Base-by-base conservation (phyloP, 306 rosid genomes). In the Ziziphus jujuba region DNA sequence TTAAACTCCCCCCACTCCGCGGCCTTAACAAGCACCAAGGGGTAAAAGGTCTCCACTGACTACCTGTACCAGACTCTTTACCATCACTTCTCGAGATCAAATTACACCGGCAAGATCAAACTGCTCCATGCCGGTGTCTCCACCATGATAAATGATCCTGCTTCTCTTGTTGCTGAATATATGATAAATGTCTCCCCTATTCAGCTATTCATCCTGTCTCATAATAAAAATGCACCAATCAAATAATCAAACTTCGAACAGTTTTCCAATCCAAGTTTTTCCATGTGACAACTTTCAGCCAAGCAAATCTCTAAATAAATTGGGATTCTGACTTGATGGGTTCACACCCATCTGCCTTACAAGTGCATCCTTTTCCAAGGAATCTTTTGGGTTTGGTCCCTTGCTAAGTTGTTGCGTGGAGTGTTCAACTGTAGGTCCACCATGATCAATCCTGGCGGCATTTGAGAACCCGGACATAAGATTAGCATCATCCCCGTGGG, bases 301-400 rank as follows among this genome's bases (percentile, higher is more conserved):
- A 60, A 90, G 79, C 65, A 90, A 79, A 80, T 91, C 97, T 65
- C 34, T 79, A 53, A 88, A 88, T 72, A 91, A 80, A 79, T 88
- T 84, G 7, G 95, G 96, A 75, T 91, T 91, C 77, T 77, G 91
- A 73, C 79, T 82, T n/a, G 95, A 35, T 44, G 95, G 92, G 61
- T 40, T 91, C 80, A 91, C 97, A 2, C 97, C 97, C 92, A 91
- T 71, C 77, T 91, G 97, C 81, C 97, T 86, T 56, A 88, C 97
- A 51, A 79, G 81, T 22, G 97, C 84, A 79, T 91, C 97, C 72
- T 79, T 88, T 77, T 91, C 81, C 71, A 91, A 72, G 2, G 96
- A 52, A 34, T 76, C 81, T 73, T 73, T 86, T 6, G 53, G 34
- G 35, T 81, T 75, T 17, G 83, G 84, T 54, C 96, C 97, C 79